Evolutionary conservation across 768 basidiomycete genomes (phyloP), one percentile per base, ranked within the genome.

Genomic region (Cyclocybe aegerita): DNA sequence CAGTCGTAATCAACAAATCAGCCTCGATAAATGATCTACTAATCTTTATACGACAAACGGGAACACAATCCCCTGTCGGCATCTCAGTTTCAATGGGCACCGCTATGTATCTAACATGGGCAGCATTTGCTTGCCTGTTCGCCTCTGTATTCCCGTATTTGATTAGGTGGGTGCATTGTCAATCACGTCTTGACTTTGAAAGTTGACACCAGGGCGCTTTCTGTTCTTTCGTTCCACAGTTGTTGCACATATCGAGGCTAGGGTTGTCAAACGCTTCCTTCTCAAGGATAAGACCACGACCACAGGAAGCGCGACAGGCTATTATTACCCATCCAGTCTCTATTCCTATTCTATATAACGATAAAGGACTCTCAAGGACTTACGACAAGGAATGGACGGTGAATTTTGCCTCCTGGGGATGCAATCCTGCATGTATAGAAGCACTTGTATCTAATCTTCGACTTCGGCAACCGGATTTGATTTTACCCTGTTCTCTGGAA

Each of bases 231-330:
- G 23, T 29, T 37, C 1, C 39, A 15, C 55, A 91, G 89, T 57
- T 91, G 88, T 60, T 90, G 87, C 69, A 91, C 90, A 46, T 91
- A 76, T 70, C 82, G 88, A 55, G 85, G 88, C 69, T 88, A 61
- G 23, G 23, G 23, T 23, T 5, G 23, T 23, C 23, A 23, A 23
- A 23, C 3, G 23, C 23, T 23, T 3, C 23, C 23, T 23, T 23
- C 23, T 23, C 23, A 23, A 23, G 23, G 5, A 5, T 5, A 23
- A 5, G 23, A 23, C 23, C 23, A 23, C 23, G 5, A 23, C 23
- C 23, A 23, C 4, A 23, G 23, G 23, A 23, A 23, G 5, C 23
- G 23, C 23, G 23, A 23, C 23, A 5, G 23, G 23, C 23, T 5
- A 23, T 3, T 23, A 23, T 23, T 23, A 23, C 23, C 23, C 23